These are phyloP conservation scores for Canavalia gladiata DNA, from an alignment of 306 rosid species.

Conservation along the genomic window DNA sequence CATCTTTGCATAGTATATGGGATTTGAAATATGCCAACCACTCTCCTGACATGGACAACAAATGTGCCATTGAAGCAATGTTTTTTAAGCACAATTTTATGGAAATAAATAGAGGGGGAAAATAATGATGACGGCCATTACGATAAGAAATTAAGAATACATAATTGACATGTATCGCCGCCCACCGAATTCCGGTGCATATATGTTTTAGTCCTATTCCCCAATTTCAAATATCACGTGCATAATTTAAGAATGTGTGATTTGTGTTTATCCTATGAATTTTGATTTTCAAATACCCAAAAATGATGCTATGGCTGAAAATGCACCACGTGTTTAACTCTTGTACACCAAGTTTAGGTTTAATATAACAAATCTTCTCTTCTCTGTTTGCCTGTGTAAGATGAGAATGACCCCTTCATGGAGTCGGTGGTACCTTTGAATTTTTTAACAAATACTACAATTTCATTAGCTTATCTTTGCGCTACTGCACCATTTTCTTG, in stretches of 20 bases:
- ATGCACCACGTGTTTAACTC: constrained; percentile 45
- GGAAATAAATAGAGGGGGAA: not conserved
- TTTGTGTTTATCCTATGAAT: not conserved
- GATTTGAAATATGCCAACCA: constrained; percentile 46
- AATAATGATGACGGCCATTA: not conserved
- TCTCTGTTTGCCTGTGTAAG: constrained; percentile 39
- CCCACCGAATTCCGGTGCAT: constrained; percentile 45
- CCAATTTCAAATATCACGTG: constrained; percentile 21
- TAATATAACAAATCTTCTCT: not conserved
- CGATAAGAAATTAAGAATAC: not conserved
- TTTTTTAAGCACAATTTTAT: not conserved
- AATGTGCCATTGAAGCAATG: constrained; percentile 42
- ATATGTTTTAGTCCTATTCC: not conserved
- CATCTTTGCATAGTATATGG: not conserved
- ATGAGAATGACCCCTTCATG: constrained; percentile 54
- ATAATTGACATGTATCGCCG: constrained; percentile 46
- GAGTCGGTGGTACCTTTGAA: constrained; percentile 55
- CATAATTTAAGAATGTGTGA: not conserved
- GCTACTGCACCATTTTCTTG: not conserved
- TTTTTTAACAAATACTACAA: constrained; percentile 7
- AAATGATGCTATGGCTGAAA: constrained; percentile 45
- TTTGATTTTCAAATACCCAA: constrained; percentile 22
- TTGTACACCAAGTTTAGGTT: not conserved
- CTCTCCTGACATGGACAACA: constrained; percentile 51
- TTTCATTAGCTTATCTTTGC: constrained; percentile 34